Base-by-base conservation (phyloP, 257 asterid species). In the Lycium barbarum region DNA sequence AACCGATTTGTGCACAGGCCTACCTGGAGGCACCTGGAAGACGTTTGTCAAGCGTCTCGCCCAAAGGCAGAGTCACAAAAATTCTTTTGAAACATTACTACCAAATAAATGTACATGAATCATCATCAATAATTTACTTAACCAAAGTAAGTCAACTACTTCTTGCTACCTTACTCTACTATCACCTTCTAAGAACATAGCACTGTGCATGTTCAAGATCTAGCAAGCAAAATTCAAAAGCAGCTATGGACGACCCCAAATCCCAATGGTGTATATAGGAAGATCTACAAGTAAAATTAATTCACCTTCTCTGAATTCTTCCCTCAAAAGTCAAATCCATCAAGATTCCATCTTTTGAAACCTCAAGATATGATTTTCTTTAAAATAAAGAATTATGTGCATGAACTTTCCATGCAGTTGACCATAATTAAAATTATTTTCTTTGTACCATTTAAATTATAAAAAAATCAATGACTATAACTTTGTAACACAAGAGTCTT, bases 151-250 rank as follows among this genome's bases (percentile, higher is more conserved):
- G 79, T 40, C 55, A 36, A 71, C 79, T 40, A 71, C 79, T 40
- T 15, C 76, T 71, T 71, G 79, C 79, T 71, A 71, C 17, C 33
- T 38, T 71, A 17, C 55, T 71, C 79, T 71, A 40, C 8, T 55
- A 15, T 71, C 55, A 40, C 79, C 54, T 40, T 71, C 79, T 9
- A 70, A 7, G 53, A 15, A 38, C 14, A 14, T 70, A 68, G 38
- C 78, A 70, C 7, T 7, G 55, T 49, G 55, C 55, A 51, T 51
- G 7, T 51, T 51, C 13, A 51, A 51, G 55, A 51, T 51, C 2
- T 9, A 51, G 55, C 55, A 51, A 11, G 55, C 55, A 51, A 51
- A 51, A 51, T 51, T 51, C 12, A 51, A 51, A 1, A 51, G 13
- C 55, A 51, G 55, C 55, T 51, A 51, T 51, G 55, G 55, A 51